These are phyloP conservation scores for Zymoseptoria tritici DNA, from an alignment of 2,329 filamentous ascomycete genomes.

Conservation along the genomic window DNA sequence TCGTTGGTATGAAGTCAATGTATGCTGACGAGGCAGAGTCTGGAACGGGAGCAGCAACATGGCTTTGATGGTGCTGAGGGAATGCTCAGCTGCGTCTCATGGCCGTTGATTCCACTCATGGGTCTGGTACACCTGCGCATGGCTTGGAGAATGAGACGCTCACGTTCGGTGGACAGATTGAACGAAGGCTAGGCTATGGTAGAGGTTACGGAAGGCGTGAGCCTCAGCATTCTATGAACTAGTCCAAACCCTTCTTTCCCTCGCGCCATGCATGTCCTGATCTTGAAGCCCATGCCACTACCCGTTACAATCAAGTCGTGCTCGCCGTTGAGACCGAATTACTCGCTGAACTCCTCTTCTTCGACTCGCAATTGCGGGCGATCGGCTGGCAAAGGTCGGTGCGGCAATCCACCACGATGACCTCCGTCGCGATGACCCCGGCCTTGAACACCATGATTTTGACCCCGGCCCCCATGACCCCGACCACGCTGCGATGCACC, in stretches of 20 bases:
- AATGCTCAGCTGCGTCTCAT: neutral
- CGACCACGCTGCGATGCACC: too few species aligned
- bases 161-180: neutral
- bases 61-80: neutral
- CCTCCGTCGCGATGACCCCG: neutral
- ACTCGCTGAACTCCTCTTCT: neutral
- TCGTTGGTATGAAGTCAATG: neutral
- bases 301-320: neutral
- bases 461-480: too few species aligned
- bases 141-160: neutral
- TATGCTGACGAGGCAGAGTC: neutral
- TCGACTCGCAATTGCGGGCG: neutral
- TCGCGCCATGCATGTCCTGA: neutral
- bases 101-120: neutral
- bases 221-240: neutral
- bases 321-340: neutral
- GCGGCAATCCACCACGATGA: neutral
- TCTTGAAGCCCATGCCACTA: neutral
- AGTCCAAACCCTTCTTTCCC: neutral
- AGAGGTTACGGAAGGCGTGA: neutral
- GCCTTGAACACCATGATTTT: too few species aligned
- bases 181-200: neutral
- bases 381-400: neutral
- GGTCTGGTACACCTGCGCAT: neutral
- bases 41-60: neutral